Conservation (phyloP, 2,329 filamentous ascomycete genomes). For the Botryosphaeria dothidea region DNA sequence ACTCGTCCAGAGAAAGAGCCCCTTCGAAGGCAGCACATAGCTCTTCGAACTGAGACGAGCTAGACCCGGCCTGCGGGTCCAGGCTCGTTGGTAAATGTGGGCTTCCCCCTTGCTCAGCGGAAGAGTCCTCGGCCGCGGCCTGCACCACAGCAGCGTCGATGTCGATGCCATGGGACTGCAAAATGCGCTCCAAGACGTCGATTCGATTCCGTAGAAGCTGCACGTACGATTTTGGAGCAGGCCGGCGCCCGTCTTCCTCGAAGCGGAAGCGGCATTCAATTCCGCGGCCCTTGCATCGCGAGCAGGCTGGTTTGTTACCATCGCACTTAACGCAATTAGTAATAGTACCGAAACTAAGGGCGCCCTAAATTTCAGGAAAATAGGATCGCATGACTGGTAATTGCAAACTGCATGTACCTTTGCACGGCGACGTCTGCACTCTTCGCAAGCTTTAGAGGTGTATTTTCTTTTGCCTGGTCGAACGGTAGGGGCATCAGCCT, state of each 20-base stretch:
- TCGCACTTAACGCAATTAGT: slow-evolving; percentile 32
- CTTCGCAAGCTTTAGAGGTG: slow-evolving; percentile 35
- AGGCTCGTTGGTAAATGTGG: not conserved
- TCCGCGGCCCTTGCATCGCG: slow-evolving; percentile 33
- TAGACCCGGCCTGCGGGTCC: not conserved
- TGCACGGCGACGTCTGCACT: slow-evolving; percentile 39
- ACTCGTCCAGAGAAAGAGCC: slow-evolving; percentile 37
- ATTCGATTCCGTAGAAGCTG: slow-evolving; percentile 36
- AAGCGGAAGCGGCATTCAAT: slow-evolving; percentile 34
- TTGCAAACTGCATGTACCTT: slow-evolving; percentile 29
- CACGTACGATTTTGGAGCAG: slow-evolving; percentile 39
- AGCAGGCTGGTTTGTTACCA: slow-evolving; percentile 34
- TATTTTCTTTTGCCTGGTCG: not conserved
- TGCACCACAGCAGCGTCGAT: slow-evolving; percentile 28
- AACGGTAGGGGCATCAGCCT: not conserved
- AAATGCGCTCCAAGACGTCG: slow-evolving; percentile 32
- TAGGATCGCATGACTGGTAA: too few species aligned
- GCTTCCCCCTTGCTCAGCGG: not conserved
- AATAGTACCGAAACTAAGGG: not conserved
- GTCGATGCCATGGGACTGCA: slow-evolving; percentile 34
- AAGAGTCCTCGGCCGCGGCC: not conserved
- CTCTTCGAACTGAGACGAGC: slow-evolving; percentile 23
- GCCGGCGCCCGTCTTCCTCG: slow-evolving; percentile 37
- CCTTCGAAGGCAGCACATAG: slow-evolving; percentile 31
- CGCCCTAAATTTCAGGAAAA: too few species aligned